phyloP scores from a whole-genome alignment of 768 basidiomycete species.

The Coprinellus micaceus region DNA sequence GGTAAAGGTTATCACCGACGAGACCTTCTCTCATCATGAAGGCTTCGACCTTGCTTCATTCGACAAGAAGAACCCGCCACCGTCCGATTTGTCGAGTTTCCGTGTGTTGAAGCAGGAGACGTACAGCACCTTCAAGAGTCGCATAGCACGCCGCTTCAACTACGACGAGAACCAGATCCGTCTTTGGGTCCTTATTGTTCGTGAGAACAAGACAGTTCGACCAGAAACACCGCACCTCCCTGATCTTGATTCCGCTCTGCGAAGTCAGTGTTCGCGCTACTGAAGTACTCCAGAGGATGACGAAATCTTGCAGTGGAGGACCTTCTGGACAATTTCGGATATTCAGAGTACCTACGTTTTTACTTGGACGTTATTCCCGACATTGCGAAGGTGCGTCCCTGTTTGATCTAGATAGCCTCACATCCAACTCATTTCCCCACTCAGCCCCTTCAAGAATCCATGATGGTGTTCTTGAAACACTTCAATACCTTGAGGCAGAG shows the following conservation, averaged over 20 bases:
- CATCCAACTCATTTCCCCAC: slow-evolving; percentile 35
- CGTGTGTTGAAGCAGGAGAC: slow-evolving; percentile 94
- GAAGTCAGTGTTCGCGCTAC: slow-evolving; percentile 53
- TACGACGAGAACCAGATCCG: slow-evolving; percentile 84
- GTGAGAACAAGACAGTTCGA: slow-evolving; percentile 98
- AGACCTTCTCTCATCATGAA: slow-evolving; percentile 88
- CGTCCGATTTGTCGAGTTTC: slow-evolving; percentile 93
- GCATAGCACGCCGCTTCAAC: slow-evolving; percentile 87
- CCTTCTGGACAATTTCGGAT: slow-evolving; percentile 97
- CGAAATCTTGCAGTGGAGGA: slow-evolving; percentile 70
- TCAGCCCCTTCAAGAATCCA: slow-evolving; percentile 72
- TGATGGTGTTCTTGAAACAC: slow-evolving; percentile 99
- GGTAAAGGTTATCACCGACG: slow-evolving; percentile 97
- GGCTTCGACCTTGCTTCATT: slow-evolving; percentile 97
- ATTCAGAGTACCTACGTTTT: slow-evolving; percentile 86
- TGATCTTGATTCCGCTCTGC: slow-evolving; percentile 85
- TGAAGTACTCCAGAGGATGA: slow-evolving; percentile 8
- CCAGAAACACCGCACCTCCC: slow-evolving; percentile 96
- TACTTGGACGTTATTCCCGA: slow-evolving; percentile 91
- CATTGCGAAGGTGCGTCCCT: slow-evolving; percentile 56
- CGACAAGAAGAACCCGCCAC: slow-evolving; percentile 96
- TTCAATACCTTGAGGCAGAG: slow-evolving; percentile 94
- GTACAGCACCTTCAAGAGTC: slow-evolving; percentile 86
- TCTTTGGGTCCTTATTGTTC: slow-evolving; percentile 96
- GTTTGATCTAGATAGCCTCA: not conserved